Evolutionary conservation across 2,329 filamentous ascomycete species (phyloP).

Genomic region (Plectosphaerella plurivora): DNA sequence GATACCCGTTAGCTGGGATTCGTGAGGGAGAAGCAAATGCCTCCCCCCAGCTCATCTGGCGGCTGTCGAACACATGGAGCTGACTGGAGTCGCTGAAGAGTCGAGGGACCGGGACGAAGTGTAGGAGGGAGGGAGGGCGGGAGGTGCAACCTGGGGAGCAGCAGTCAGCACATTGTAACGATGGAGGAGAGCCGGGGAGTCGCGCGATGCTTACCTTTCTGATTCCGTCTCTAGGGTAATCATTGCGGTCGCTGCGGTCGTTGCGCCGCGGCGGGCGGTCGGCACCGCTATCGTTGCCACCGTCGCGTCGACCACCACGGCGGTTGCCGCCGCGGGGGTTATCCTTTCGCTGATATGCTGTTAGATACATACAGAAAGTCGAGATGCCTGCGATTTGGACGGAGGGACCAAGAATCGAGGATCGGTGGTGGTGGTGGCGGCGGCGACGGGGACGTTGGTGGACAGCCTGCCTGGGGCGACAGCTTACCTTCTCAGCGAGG

Average conservation of each 20-base stretch:
- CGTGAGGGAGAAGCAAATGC: constrained; percentile 6
- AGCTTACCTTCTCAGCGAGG: constrained; percentile 43
- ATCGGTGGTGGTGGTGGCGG: too few species aligned
- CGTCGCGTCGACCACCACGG: constrained; percentile 14
- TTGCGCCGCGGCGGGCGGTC: constrained; percentile 16
- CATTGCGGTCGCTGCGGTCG: constrained; percentile 33
- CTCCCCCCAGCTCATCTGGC: constrained; percentile 3
- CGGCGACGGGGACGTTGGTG: background rate
- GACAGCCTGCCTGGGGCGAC: constrained; percentile 18
- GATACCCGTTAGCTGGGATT: constrained; percentile 27
- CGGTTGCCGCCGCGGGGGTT: constrained; percentile 25
- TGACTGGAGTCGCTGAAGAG: background rate
- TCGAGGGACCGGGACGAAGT: constrained; percentile 20
- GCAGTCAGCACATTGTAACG: constrained; percentile 19
- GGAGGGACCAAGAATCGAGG: too few species aligned
- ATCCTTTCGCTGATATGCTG: constrained; percentile 17
- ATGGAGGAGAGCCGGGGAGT: constrained; percentile 7
- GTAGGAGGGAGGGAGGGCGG: constrained; percentile 14
- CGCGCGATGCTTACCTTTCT: constrained; percentile 66
- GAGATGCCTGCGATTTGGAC: too few species aligned
- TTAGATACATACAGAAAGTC: constrained; percentile 1
- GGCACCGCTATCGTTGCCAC: background rate
- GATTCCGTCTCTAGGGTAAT: constrained; percentile 74
- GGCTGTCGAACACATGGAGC: background rate
- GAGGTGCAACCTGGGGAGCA: constrained; percentile 6